Evolutionary conservation across 352 stramenopile genomes (phyloP).

Genomic region (Globisporangium spiculum): DNA sequence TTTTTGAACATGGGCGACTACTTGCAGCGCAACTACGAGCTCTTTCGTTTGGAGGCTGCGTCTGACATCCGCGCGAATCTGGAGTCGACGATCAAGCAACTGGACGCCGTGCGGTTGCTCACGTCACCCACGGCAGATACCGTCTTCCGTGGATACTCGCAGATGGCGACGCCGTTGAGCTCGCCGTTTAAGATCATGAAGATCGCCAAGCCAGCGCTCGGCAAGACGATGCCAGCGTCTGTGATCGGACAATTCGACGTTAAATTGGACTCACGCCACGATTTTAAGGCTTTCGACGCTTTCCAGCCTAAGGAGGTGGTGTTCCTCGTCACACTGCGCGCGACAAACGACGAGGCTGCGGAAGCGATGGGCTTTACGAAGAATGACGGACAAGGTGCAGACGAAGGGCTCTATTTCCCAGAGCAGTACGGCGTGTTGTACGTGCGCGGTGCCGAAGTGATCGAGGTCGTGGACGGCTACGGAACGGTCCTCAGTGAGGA

Average conservation of each 20-base stretch:
- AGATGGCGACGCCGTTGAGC: constrained; percentile 34
- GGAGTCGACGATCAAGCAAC: constrained; percentile 79
- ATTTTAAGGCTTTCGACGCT: constrained; percentile 78
- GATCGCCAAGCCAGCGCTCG: constrained; percentile 88
- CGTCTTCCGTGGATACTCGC: constrained; percentile 58
- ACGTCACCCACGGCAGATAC: constrained; percentile 40
- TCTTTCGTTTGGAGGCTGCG: constrained; percentile 88
- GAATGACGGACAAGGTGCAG: constrained; percentile 31
- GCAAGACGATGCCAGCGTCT: constrained; percentile 73
- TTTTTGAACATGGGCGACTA: constrained; percentile 96
- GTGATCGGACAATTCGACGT: constrained; percentile 88
- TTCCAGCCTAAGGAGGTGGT: constrained; percentile 92
- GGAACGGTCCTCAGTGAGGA: constrained; percentile 55
- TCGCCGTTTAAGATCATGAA: constrained; percentile 63
- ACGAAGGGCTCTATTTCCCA: constrained; percentile 67
- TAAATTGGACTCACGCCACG: constrained; percentile 67
- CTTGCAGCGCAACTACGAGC: constrained; percentile 89
- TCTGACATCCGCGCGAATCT: constrained; percentile 86
- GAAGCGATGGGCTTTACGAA: constrained; percentile 59
- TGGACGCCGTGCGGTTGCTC: constrained; percentile 50
- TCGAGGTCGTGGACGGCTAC: constrained; percentile 80
- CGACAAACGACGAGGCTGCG: constrained; percentile 57
- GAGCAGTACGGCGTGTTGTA: constrained; percentile 86
- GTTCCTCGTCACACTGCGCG: constrained; percentile 89
- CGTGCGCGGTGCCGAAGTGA: constrained; percentile 73